Evolutionary conservation across 768 basidiomycete species (phyloP), one percentile per base, ranked within the genome.

Genomic region (Lactifluus volemus): DNA sequence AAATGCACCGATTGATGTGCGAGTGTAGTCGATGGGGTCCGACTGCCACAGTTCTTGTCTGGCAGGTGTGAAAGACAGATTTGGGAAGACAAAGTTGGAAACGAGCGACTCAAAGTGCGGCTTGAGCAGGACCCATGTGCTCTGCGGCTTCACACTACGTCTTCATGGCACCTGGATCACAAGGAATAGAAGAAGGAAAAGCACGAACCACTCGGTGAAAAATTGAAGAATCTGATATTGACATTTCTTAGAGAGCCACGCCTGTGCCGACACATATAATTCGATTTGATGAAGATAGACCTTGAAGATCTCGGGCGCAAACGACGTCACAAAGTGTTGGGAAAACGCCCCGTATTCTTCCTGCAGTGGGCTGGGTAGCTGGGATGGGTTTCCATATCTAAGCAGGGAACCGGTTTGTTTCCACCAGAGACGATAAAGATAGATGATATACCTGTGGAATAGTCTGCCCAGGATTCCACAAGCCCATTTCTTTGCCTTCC

Each of bases 401-500:
- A 19, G 44, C 17, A 39, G 36, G 38, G 29, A 48, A 47, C 29
- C 19, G 29, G 3, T 17, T 25, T 21, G 1, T 36, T 39, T 47
- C 47, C 29, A 7, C 15, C 7, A 32, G 50, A 48, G 38, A 34
- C 1, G 9, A n/a, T 10, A 14, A 3, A 14, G 3, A 49, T 19
- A 11, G 38, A 49, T 41, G 0, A 14, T 69, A 6, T 57, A 85
- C 81, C 87, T 79, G 68, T 88, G 86, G 79, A 93, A 93, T 15
- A 93, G 75, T 25, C 85, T 77, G 39, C 88, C 88, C 8, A 96
- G 76, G 41, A 83, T 84, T n/a, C 80, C 82, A 69, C 86, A 93
- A 0, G 92, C 89, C 93, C 92, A 95, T 70, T 96, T 96, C 75
- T 95, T 95, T 9, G 87, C 81, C 70, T 86, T 87, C 88, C 91